phyloP scores from a whole-genome alignment of 2,329 filamentous ascomycete genomes.

The Cladosporium colombiae region DNA sequence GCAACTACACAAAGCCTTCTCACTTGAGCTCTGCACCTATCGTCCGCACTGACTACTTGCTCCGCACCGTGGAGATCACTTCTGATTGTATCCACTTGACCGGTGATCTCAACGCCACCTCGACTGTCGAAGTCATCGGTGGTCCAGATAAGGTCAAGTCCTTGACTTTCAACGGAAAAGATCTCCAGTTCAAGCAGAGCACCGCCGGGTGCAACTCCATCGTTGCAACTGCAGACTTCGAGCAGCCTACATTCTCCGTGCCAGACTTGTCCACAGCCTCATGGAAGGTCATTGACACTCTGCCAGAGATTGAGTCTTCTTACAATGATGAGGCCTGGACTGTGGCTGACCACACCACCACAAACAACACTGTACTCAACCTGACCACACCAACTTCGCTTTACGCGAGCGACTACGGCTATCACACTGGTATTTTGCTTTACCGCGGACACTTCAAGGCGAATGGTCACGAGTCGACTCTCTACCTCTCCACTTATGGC shows the following conservation, averaged over 20 bases:
- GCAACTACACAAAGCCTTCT: constrained; percentile 38
- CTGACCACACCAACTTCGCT: constrained; percentile 64
- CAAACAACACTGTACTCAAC: constrained; percentile 59
- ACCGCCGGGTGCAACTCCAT: constrained; percentile 49
- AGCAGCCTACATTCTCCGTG: constrained; percentile 52
- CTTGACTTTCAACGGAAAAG: constrained; percentile 63
- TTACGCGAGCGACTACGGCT: constrained; percentile 73
- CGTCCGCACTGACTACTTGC: constrained; percentile 65
- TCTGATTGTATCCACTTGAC: constrained; percentile 61
- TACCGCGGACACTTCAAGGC: constrained; percentile 71
- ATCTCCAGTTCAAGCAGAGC: constrained; percentile 42
- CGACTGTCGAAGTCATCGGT: constrained; percentile 67
- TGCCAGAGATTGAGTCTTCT: constrained; percentile 64
- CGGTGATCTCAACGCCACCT: constrained; percentile 72
- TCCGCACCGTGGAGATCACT: constrained; percentile 59
- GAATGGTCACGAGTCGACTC: constrained; percentile 57
- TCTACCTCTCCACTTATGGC: constrained; percentile 62
- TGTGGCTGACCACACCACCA: constrained; percentile 57
- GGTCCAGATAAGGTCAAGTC: constrained; percentile 54
- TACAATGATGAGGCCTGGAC: constrained; percentile 74
- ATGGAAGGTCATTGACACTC: constrained; percentile 70
- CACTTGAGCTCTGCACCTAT: constrained; percentile 47
- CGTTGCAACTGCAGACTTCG: constrained; percentile 53
- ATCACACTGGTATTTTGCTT: constrained; percentile 66
- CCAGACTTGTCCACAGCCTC: constrained; percentile 59